Conservation (phyloP, 768 basidiomycete species). For the Tulasnella sp. region DNA sequence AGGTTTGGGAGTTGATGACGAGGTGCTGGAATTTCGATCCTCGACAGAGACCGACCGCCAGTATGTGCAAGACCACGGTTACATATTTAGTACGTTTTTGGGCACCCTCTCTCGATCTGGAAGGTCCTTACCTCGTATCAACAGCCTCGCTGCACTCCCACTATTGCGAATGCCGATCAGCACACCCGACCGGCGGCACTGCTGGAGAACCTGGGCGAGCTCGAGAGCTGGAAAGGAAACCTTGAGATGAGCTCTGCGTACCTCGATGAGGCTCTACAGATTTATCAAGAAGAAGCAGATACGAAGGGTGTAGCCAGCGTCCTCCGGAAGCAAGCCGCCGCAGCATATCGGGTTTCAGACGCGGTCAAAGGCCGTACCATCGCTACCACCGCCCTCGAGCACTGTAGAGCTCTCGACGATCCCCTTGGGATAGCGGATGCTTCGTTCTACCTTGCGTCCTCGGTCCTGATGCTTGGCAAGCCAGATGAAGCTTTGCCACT, state of each 20-base stretch:
- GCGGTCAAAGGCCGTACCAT: neutral
- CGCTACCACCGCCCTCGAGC: neutral
- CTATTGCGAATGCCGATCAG: neutral
- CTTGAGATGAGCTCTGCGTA: neutral
- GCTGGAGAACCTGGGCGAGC: neutral
- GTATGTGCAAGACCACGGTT: neutral
- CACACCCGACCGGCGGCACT: neutral
- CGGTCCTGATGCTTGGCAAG: neutral
- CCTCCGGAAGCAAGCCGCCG: neutral
- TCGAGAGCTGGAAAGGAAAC: slow-evolving; percentile 1
- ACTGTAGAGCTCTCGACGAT: neutral
- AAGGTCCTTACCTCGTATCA: neutral
- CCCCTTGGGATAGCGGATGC: neutral
- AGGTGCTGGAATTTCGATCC: neutral
- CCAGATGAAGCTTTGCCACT: neutral
- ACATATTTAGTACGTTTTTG: neutral
- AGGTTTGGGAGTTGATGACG: neutral
- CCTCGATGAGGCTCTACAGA: neutral
- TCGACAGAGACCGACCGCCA: neutral
- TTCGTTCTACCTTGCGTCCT: neutral
- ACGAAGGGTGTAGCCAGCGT: neutral
- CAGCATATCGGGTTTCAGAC: neutral
- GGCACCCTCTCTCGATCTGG: too few species aligned
- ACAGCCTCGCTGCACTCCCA: neutral
- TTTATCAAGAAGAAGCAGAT: neutral